Evolutionary conservation across 2,329 filamentous ascomycete species (phyloP), one percentile per base, ranked within the genome.

Genomic region (Ceratocystis diversiconidia): DNA sequence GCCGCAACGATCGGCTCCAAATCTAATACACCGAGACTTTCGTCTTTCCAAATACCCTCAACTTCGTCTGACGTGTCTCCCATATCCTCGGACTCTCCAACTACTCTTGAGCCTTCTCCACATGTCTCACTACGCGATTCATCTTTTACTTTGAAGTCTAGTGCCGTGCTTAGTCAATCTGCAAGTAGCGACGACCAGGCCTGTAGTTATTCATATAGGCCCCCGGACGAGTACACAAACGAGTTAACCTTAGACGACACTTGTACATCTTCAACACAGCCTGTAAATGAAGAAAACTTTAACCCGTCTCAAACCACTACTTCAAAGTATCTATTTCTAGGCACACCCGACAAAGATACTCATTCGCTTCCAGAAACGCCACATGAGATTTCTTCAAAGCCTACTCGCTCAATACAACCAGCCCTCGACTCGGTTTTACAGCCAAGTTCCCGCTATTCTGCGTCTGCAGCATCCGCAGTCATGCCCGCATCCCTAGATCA

Each of bases 401-500:
- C 5, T 8, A 1, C n/a, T 32, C 28, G n/a, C 1, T 10, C 28
- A 32, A 36, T 17, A 22, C 30, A n/a, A n/a, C 30, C 55, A 59
- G 55, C n/a, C 15, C 17, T n/a, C 25, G 8, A 36, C n/a, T 22
- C 28, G 30, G 30, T 8, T n/a, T 17, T n/a, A 36, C 28, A 59
- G 17, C 22, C 28, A 5, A n/a, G 28, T 3, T 30, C 10, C 32
- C 55, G 28, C 17, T 32, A 28, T 36, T n/a, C 55, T 19, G 28
- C 32, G 5, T 59, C 32, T 19, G n/a, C 55, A 36, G 28, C 15
- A 59, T 32, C 28, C 17, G 30, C 55, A 28, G 7, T n/a, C 61
- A 79, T 82, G 73, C 79, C 79, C 0, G 73, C 73, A 64, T 76
- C 79, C 61, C 80, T 80, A 0, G 79, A 76, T 1, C 80, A 84